These are phyloP conservation scores for Globisporangium echinulatum DNA, from an alignment of 352 stramenopile genomes.

Conservation along the genomic window DNA sequence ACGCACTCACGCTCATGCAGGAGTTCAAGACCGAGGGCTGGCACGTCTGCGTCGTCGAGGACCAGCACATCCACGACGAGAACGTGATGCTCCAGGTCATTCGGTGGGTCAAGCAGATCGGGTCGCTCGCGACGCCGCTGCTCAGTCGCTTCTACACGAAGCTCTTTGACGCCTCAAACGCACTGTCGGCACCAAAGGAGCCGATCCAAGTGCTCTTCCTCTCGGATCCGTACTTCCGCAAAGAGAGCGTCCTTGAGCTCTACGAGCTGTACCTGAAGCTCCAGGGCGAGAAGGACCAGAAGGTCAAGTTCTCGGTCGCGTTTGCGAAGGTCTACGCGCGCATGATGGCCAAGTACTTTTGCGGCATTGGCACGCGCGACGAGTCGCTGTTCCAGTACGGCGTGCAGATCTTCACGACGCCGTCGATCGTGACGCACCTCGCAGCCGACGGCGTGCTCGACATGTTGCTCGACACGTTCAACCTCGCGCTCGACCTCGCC, in stretches of 20 bases:
- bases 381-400: constrained; percentile 89
- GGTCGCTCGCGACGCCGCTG: constrained; percentile 48
- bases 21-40: constrained; percentile 73
- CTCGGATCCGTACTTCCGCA: constrained; percentile 92
- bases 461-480: constrained; percentile 73
- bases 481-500: constrained; percentile 64
- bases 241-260: constrained; percentile 86
- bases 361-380: constrained; percentile 82
- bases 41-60: constrained; percentile 76
- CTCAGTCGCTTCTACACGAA: constrained; percentile 65
- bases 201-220: constrained; percentile 89
- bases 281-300: constrained; percentile 92
- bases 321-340: constrained; percentile 83
- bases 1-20: constrained; percentile 72
- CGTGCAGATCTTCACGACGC: constrained; percentile 93
- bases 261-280: constrained; percentile 94
- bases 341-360: constrained; percentile 87
- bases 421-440: constrained; percentile 77
- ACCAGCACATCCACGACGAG: constrained; percentile 69
- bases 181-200: constrained; percentile 37
- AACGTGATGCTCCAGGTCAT: constrained; percentile 55
- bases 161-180: constrained; percentile 42
- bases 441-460: constrained; percentile 57
- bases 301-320: constrained; percentile 88
- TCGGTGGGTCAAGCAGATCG: constrained; percentile 70